Evolutionary conservation across 1,284 basidiomycete species (phyloP).

Genomic region (Singerocomus inundabilis): DNA sequence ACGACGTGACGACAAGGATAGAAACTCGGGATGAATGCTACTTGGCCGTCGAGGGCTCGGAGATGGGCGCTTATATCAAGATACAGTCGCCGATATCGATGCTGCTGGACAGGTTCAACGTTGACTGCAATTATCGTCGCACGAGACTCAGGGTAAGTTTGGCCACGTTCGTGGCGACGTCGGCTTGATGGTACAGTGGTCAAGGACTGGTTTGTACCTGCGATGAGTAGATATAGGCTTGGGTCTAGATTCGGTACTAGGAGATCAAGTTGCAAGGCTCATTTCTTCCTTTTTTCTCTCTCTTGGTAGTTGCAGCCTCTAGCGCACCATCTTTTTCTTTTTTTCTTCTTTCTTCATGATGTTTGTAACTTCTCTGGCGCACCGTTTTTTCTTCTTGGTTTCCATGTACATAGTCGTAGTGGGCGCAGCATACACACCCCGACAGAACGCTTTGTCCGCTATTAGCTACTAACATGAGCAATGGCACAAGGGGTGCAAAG

Average conservation of each 20-base stretch:
- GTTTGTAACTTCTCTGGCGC: conserved; percentile 2
- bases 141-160: neutral
- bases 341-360: neutral
- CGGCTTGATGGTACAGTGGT: neutral
- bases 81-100: neutral
- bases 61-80: neutral
- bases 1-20: neutral
- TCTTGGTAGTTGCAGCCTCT: no score
- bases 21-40: conserved; percentile 5
- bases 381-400: neutral
- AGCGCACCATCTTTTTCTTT: no score
- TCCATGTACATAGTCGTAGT: no score
- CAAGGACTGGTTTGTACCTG: neutral
- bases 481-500: no score
- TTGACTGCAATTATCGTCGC: neutral
- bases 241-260: neutral
- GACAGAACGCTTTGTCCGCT: no score
- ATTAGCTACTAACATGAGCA: no score
- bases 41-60: neutral
- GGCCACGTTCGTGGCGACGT: neutral
- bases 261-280: neutral
- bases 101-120: neutral
- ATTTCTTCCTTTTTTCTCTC: neutral
- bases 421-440: no score
- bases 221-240: neutral